These are phyloP conservation scores for Aspergillus melleus DNA, from an alignment of 2,329 filamentous ascomycete species.

Conservation along the genomic window DNA sequence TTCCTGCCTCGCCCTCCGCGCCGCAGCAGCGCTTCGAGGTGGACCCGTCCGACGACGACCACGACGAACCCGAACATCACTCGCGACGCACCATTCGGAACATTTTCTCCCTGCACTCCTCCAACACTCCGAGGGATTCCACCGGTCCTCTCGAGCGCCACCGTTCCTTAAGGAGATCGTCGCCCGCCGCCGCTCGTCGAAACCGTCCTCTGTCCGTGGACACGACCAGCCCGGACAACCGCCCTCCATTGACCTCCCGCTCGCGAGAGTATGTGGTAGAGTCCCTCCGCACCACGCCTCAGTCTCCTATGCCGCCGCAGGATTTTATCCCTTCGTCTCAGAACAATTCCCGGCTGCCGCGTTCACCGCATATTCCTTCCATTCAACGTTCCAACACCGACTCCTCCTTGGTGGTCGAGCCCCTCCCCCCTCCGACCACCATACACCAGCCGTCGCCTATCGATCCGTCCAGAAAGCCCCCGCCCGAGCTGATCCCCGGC, in stretches of 20 bases:
- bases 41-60: constrained; percentile 17
- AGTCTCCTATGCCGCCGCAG: constrained; percentile 25
- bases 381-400: constrained; percentile 31
- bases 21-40: constrained; percentile 21
- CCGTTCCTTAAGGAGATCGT: constrained; percentile 26
- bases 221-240: constrained; percentile 8
- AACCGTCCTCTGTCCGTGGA: constrained; percentile 1
- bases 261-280: constrained; percentile 22
- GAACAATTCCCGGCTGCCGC: constrained; percentile 14
- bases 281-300: constrained; percentile 12
- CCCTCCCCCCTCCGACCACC: constrained; percentile 15
- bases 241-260: constrained; percentile 8
- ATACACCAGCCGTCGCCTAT: constrained; percentile 22
- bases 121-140: constrained; percentile 16
- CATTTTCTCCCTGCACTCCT: constrained; percentile 23
- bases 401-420: constrained; percentile 6
- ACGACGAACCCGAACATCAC: constrained; percentile 9
- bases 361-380: constrained; percentile 16
- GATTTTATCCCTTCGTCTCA: constrained; percentile 12
- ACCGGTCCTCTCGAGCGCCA: constrained; percentile 30
- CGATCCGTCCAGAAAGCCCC: constrained; percentile 16
- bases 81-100: constrained; percentile 24
- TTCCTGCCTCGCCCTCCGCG: constrained; percentile 6
- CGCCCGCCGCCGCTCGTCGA: constrained; percentile 23
- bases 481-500: constrained; percentile 16